Base-by-base conservation (phyloP, 2,329 filamentous ascomycete species). In the Microsporum canis region DNA sequence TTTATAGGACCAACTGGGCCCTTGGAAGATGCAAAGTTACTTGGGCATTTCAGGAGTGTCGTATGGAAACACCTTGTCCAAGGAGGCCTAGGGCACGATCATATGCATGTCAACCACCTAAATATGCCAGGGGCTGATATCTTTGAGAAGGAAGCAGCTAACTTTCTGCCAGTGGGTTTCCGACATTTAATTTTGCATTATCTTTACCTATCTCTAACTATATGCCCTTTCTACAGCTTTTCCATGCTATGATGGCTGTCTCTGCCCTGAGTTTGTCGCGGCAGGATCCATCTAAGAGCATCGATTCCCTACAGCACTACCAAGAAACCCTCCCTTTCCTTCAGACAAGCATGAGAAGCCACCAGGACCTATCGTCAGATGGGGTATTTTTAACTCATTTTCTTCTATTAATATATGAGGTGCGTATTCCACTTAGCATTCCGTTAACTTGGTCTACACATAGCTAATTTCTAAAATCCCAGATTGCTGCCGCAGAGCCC, bases 201-300 rank as follows among this genome's bases (percentile, higher is more conserved):
- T 5, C 34, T 29, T 2, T 27, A 57, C 34, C 6, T 39, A 14
- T 3, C 2, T 10, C n/a, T 41, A 29, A 38, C 45, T 31, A 51
- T 39, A 58, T 43, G 8, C 8, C n/a, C 8, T 34, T 41, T 36
- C 29, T 34, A 33, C 41, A 82, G 80, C 75, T 84, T 60, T 78
- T 79, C 57, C 79, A 83, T 67, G 80, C 82, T 5, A 82, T 84
- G 64, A 81, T 82, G 73, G 81, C 81, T 3, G 70, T 84, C n/a
- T 80, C 79, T 29, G 79, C 79, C 17, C 74, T 83, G 49, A 80
- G 79, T 65, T 72, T 82, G 49, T 75, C 77, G 27, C 75, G 77
- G 59, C 76, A 73, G 64, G 75, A 77, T 36, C 75, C 72, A 33
- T 72, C 74, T 33, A 75, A 77, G 59, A 74, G 76, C 59, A 72